Percentiles rank a stretch among this genome's conserved stretches.
Evolutionary conservation across 169 alveolate genomes (phyloP).

Genomic region (Miamiensis avidus): DNA sequence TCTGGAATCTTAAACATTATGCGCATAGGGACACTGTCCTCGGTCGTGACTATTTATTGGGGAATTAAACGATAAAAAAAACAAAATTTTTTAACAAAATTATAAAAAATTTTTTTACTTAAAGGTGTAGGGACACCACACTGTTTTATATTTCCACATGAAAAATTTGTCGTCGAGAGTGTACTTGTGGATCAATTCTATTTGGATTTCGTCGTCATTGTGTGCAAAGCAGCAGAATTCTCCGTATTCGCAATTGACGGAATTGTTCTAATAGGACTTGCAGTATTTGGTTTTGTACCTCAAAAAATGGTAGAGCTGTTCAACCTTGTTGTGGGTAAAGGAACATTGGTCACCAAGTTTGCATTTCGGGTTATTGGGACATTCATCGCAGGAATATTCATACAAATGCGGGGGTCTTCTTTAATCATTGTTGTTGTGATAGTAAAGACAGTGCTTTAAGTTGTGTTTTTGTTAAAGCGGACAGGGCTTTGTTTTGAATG

Average conservation of each 20-base stretch:
- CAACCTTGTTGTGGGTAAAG: conserved; percentile 74
- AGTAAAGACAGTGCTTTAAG: conserved; percentile 63
- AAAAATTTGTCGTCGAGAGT: conserved; percentile 54
- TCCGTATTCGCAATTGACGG: conserved; percentile 56
- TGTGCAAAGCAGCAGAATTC: conserved; percentile 77
- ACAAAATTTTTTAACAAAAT: not conserved
- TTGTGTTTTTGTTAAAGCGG: conserved; percentile 28
- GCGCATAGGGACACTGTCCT: conserved; percentile 69
- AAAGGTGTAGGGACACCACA: conserved; percentile 68
- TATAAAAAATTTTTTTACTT: conserved; percentile 18
- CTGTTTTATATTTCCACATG: conserved; percentile 65
- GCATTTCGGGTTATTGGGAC: conserved; percentile 39
- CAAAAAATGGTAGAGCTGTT: conserved; percentile 76
- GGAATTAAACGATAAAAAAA: not conserved
- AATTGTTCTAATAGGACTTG: conserved; percentile 33
- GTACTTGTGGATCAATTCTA: conserved; percentile 58
- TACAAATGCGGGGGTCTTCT: conserved; percentile 62
- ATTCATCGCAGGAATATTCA: conserved; percentile 34
- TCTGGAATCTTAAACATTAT: conserved; percentile 65
- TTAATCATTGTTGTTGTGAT: conserved; percentile 65
- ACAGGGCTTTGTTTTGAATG: not conserved
- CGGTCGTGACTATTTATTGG: conserved; percentile 47
- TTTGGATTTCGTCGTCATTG: conserved; percentile 49
- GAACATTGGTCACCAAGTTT: conserved; percentile 58
- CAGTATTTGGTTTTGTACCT: conserved; percentile 73